Conservation (phyloP, 495 filamentous ascomycete species). For the Aspergillus indologenus region DNA sequence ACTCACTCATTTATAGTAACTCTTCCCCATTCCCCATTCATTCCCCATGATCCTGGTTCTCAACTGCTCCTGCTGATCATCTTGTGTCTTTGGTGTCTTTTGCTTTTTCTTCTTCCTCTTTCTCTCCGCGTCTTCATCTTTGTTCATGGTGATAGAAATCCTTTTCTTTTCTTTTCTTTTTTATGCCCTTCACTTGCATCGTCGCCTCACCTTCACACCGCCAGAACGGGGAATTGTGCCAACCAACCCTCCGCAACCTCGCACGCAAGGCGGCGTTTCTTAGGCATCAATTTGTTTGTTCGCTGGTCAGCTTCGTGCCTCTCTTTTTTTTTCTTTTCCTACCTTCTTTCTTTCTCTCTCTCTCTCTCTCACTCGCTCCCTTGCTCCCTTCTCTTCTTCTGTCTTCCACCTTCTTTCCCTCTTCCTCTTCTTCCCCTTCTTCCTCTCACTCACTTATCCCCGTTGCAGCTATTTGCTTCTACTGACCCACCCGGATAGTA, state of each 20-base stretch:
- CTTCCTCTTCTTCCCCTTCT: slow-evolving; percentile 5
- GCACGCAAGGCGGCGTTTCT: slow-evolving; percentile 7
- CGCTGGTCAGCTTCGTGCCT: background rate
- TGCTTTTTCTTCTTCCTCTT: background rate
- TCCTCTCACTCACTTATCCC: background rate
- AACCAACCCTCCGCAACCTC: background rate
- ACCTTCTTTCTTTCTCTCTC: slow-evolving; percentile 4
- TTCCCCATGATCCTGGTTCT: background rate
- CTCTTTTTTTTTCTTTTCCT: background rate
- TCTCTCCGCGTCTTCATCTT: no score
- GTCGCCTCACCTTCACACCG: slow-evolving; percentile 7
- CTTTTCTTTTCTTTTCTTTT: no score
- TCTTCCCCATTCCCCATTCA: no score
- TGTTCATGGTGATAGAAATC: background rate
- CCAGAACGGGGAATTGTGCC: slow-evolving; percentile 1
- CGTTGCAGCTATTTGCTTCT: background rate
- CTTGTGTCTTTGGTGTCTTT: no score
- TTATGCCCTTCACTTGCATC: no score
- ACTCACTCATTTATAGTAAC: no score
- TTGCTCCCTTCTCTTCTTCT: background rate
- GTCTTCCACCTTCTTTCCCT: no score
- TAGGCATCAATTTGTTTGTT: background rate
- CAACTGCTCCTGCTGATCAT: background rate
- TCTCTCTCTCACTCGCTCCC: background rate
- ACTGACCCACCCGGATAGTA: background rate